Evolutionary conservation across 2,329 filamentous ascomycete genomes (phyloP).

Genomic region (Diaporthe batatas): DNA sequence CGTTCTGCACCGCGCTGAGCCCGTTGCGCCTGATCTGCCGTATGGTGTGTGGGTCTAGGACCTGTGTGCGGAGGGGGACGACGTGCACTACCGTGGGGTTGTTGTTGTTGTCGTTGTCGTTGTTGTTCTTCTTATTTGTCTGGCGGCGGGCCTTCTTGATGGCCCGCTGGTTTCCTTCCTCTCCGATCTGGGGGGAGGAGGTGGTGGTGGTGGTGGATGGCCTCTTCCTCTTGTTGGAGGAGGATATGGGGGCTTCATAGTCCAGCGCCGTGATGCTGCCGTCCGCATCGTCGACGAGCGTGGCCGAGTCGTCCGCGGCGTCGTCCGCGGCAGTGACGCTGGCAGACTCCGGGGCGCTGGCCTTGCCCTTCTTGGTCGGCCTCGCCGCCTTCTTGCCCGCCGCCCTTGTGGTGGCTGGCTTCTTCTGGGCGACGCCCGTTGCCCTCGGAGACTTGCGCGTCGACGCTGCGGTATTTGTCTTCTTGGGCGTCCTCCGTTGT

Average conservation of each 20-base stretch:
- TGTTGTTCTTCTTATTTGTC: too few species aligned
- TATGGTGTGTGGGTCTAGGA: conserved; percentile 69
- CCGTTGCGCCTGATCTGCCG: conserved; percentile 68
- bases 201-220: not conserved
- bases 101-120: not conserved
- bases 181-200: not conserved
- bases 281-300: not conserved
- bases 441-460: conserved; percentile 3
- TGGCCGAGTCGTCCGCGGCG: not conserved
- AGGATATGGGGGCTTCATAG: conserved; percentile 19
- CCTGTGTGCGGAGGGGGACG: conserved; percentile 62
- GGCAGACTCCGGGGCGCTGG: not conserved
- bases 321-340: not conserved
- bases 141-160: not conserved
- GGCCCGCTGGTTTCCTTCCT: not conserved
- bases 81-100: conserved; percentile 56
- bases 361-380: not conserved
- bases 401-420: not conserved
- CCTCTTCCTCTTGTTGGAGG: conserved; percentile 40
- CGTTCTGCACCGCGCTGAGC: conserved; percentile 70
- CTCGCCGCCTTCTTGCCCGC: not conserved
- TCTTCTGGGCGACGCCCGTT: not conserved
- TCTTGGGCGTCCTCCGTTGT: conserved; percentile 8
- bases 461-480: not conserved
- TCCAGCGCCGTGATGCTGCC: conserved; percentile 29